These are phyloP conservation scores for Pleurotus djamor DNA, from an alignment of 768 basidiomycete genomes.

Conservation along the genomic window DNA sequence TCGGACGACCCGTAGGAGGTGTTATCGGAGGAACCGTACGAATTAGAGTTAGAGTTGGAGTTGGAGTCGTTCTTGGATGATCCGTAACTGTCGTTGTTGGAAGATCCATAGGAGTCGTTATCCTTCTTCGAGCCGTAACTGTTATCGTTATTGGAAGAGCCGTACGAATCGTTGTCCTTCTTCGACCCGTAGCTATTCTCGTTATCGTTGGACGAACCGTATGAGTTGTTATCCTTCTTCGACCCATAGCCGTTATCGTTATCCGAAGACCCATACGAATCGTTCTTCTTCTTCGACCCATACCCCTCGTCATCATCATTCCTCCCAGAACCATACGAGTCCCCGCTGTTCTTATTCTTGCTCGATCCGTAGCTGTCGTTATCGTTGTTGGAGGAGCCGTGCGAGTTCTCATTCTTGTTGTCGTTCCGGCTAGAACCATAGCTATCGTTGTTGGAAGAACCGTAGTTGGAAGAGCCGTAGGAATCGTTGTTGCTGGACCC, in stretches of 20 bases:
- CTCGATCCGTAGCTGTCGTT: slow-evolving; percentile 10
- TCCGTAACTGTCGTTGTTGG: slow-evolving; percentile 10
- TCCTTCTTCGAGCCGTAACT: background rate
- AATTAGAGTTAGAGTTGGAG: slow-evolving; percentile 22
- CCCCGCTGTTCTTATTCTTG: slow-evolving; percentile 1
- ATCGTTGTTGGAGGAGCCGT: slow-evolving; percentile 23
- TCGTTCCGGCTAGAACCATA: slow-evolving; percentile 7
- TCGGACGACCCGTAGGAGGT: slow-evolving; percentile 13
- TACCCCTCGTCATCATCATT: background rate
- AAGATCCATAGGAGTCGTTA: slow-evolving; percentile 18
- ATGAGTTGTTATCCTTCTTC: background rate
- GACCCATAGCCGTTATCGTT: background rate
- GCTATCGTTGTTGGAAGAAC: slow-evolving; percentile 14
- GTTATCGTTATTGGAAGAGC: slow-evolving; percentile 7
- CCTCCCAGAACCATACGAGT: background rate
- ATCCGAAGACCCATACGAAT: background rate
- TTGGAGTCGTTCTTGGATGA: slow-evolving; percentile 15
- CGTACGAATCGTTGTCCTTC: background rate
- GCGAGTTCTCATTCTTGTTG: slow-evolving; percentile 17
- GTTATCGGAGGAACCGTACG: slow-evolving; percentile 18
- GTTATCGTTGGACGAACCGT: background rate
- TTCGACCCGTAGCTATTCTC: background rate
- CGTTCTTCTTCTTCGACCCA: background rate
- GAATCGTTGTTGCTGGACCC: background rate
- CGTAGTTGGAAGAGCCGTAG: background rate